These are phyloP conservation scores for Aspergillus clavatus DNA, from an alignment of 2,329 filamentous ascomycete genomes.

Conservation along the genomic window DNA sequence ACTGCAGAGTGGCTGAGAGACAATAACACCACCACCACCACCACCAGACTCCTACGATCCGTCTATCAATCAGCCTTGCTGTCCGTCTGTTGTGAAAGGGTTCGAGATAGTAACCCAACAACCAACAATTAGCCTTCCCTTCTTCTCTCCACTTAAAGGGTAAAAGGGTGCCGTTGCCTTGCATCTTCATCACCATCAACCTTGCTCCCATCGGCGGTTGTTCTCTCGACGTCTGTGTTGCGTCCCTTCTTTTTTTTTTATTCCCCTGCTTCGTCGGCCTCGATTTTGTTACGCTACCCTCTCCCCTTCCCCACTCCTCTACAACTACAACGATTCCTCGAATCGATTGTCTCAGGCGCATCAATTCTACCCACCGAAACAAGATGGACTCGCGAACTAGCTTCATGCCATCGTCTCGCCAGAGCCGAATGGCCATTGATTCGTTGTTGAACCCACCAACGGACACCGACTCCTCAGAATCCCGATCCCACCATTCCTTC, in stretches of 20 bases:
- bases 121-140: not conserved
- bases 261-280: too few species aligned
- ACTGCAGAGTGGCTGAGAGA: constrained; percentile 4
- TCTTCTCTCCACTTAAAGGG: not conserved
- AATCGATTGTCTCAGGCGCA: not conserved
- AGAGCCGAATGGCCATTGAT: constrained; percentile 33
- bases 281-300: too few species aligned
- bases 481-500: constrained; percentile 15
- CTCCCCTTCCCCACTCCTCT: not conserved
- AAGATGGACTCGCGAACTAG: constrained; percentile 3
- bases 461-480: constrained; percentile 15
- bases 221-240: not conserved
- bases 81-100: constrained; percentile 1
- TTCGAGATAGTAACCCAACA: not conserved
- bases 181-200: not conserved
- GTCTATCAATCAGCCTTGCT: not conserved
- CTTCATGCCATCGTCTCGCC: constrained; percentile 22
- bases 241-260: too few species aligned
- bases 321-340: not conserved
- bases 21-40: too few species aligned
- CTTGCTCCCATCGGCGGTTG: not conserved
- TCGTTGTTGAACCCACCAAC: constrained; percentile 30
- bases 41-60: too few species aligned
- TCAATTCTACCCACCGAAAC: not conserved
- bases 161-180: not conserved